Conservation (phyloP, 495 filamentous ascomycete species). For the Barbatosphaeria neglecta region DNA sequence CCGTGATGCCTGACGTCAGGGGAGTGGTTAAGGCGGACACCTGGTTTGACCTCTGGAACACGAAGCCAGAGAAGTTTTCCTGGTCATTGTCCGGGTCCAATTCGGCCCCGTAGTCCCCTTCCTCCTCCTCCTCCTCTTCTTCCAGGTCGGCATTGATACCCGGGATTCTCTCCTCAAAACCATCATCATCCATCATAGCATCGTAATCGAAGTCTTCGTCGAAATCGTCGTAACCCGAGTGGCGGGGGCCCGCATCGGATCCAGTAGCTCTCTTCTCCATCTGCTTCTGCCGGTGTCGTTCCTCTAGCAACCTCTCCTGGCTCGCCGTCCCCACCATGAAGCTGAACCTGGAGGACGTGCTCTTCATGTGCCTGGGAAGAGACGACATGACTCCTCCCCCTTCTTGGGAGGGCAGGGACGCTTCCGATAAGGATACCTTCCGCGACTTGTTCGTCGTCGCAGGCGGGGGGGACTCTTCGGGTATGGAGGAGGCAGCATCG, state of each 20-base stretch:
- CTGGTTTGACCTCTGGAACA: slow-evolving; percentile 38
- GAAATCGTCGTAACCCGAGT: slow-evolving; percentile 47
- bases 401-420: too few species aligned
- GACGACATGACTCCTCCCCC: slow-evolving; percentile 39
- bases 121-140: slow-evolving; percentile 31
- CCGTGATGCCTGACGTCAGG: slow-evolving; percentile 28
- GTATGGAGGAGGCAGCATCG: slow-evolving; percentile 2
- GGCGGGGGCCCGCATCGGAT: slow-evolving; percentile 12
- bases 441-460: slow-evolving; percentile 16
- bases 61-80: slow-evolving; percentile 42
- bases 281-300: slow-evolving; percentile 67
- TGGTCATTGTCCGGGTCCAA: slow-evolving; percentile 35
- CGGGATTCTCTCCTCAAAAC: slow-evolving; percentile 64
- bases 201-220: slow-evolving; percentile 63
- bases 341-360: slow-evolving; percentile 79
- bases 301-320: slow-evolving; percentile 75
- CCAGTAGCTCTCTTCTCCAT: slow-evolving; percentile 36
- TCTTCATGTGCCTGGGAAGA: slow-evolving; percentile 65
- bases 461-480: slow-evolving; percentile 8
- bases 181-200: slow-evolving; percentile 57
- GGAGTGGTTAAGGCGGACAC: slow-evolving; percentile 36
- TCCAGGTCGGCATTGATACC: slow-evolving; percentile 60
- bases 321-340: slow-evolving; percentile 78
- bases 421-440: slow-evolving; percentile 22
- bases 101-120: slow-evolving; percentile 11